Conservation (phyloP, 768 basidiomycete species). For the Mrakia frigida region DNA sequence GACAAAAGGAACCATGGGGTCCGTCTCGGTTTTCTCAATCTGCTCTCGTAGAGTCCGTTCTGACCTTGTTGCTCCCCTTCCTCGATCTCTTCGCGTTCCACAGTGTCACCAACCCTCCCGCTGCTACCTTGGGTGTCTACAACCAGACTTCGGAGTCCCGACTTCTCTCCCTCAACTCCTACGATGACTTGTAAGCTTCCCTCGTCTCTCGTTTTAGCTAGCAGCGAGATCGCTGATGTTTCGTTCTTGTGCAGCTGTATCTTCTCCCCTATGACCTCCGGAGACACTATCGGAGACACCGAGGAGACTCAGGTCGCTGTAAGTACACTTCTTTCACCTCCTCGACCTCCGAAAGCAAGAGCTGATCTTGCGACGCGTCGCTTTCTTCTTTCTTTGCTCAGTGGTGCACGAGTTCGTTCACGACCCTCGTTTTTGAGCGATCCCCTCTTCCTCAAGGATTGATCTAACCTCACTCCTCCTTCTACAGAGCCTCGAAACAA, state of each 20-base stretch:
- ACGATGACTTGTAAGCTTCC: conserved; percentile 29
- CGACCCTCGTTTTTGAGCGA: neutral
- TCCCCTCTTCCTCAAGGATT: neutral
- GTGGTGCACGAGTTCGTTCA: conserved; percentile 33
- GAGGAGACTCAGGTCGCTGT: conserved; percentile 46
- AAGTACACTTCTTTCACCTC: neutral
- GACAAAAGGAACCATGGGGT: no score
- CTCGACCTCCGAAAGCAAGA: neutral
- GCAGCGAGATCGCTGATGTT: neutral
- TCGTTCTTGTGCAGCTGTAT: conserved; percentile 14
- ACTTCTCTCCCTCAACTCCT: conserved; percentile 31
- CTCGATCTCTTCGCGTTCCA: neutral
- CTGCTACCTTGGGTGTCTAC: conserved; percentile 16
- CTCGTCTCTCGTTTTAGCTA: neutral
- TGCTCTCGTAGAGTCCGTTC: neutral
- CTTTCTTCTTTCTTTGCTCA: neutral
- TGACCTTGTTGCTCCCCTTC: neutral
- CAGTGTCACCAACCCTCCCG: conserved; percentile 23
- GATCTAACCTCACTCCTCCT: neutral
- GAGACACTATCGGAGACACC: conserved; percentile 57
- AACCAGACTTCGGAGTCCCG: conserved; percentile 29
- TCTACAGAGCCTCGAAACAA: conserved; percentile 47
- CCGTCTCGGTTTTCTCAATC: neutral
- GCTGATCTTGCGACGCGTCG: neutral
- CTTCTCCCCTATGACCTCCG: conserved; percentile 42